Base-by-base conservation (phyloP, 2,329 filamentous ascomycete genomes). In the Aspergillus spinulosporus region DNA sequence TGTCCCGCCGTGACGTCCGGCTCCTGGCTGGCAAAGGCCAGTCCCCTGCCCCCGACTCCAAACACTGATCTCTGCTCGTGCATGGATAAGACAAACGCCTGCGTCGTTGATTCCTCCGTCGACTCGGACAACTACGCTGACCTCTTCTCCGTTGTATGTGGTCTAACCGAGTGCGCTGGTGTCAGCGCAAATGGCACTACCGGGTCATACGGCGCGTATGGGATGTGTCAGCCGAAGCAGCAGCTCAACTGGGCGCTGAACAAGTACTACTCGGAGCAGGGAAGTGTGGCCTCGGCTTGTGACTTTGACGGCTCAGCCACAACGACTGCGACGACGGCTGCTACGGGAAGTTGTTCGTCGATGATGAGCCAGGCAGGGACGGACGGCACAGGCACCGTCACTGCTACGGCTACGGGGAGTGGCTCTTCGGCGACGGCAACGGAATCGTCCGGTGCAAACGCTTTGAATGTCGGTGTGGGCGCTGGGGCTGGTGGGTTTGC, bases 21-120 rank as follows among this genome's bases (percentile, higher is more conserved):
- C 14, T 34, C 75, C 66, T 97, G 94, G 93, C 76, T 80, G 61
- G 88, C 90, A 50, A 80, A 83, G 8, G 52, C 66, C 61, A 61
- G 64, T 1, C 80, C 83, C 21, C 88, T 97, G 21, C 94, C 93
- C 26, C 93, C 92, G 4, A 84, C 83, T 4, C 91, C 91, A 57
- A 90, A 97, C 76, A 68, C 82, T 49, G 68, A 83, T 45, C 85
- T 95, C 42, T 97, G 93, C 82, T 74, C 79, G 54, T 99, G 94
- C 83, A 95, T 96, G 88, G 82, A 83, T 72, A 80, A 83, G 59
- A 84, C 84, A 44, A 78, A 94, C 54, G 76, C 78, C 52, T 97
- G 94, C 77, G 82, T 83, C 15, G 84, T 90, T 57, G 78, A 82
- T 29, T 72, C 78, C 45, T 65, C 62, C 11, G 57, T 72, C 49